These are phyloP conservation scores for Elaphomyces granulatus DNA, from an alignment of 495 filamentous ascomycete genomes.

Conservation along the genomic window DNA sequence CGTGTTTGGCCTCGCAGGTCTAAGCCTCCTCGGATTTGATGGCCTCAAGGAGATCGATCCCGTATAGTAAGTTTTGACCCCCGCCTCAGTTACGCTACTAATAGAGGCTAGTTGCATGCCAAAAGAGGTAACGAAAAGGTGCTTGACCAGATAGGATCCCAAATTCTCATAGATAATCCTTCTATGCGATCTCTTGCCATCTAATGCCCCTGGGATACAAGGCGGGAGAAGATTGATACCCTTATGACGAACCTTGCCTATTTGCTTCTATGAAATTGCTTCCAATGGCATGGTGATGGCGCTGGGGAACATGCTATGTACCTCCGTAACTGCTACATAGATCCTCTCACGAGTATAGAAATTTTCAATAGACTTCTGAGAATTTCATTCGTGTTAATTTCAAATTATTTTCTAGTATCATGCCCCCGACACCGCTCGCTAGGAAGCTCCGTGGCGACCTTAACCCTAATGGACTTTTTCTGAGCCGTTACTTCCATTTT, in stretches of 20 bases:
- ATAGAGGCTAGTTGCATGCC: slow-evolving; percentile 52
- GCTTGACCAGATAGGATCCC: slow-evolving; percentile 23
- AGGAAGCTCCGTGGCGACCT: no score
- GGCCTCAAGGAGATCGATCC: slow-evolving; percentile 74
- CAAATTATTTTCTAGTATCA: no score
- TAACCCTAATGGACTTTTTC: no score
- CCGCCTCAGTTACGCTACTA: slow-evolving; percentile 2
- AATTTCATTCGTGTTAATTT: no score
- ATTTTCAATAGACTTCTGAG: no score
- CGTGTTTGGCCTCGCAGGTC: slow-evolving; percentile 69
- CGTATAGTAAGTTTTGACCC: slow-evolving; percentile 49
- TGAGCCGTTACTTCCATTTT: no score
- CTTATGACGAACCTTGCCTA: no score
- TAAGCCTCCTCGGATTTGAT: slow-evolving; percentile 66
- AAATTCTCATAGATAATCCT: slow-evolving; percentile 1
- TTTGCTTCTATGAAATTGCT: neutral
- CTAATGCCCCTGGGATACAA: slow-evolving; percentile 72
- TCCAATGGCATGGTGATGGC: neutral
- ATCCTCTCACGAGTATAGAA: no score
- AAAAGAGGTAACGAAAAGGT: slow-evolving; percentile 45
- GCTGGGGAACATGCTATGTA: neutral
- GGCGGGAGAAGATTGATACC: slow-evolving; percentile 53
- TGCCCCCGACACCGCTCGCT: no score
- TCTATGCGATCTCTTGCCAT: slow-evolving; percentile 45
- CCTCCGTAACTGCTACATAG: neutral